phyloP scores from a whole-genome alignment of 192 early-diverging fungal species.

The Globomyces pollinis-pini region DNA sequence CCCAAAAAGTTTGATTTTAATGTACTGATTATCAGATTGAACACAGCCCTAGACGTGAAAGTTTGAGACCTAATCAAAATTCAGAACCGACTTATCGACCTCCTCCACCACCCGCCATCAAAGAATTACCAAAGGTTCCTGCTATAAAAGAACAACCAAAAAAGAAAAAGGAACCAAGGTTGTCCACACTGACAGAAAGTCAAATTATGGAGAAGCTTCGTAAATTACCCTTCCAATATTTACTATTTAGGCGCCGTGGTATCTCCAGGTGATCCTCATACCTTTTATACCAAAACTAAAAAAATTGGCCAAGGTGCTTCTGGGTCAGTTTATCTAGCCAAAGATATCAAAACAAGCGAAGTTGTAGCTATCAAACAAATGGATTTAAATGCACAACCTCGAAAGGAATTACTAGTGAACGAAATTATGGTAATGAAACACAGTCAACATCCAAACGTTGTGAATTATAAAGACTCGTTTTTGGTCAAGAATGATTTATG shows the following conservation, averaged over 20 bases:
- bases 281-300: slow-evolving; percentile 86
- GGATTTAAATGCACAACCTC: slow-evolving; percentile 76
- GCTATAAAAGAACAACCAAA: slow-evolving; percentile 15
- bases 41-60: not conserved
- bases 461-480: slow-evolving; percentile 80
- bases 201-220: slow-evolving; percentile 93
- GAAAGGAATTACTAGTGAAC: slow-evolving; percentile 86
- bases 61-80: too few relatives aligned
- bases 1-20: slow-evolving; percentile 9
- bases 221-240: slow-evolving; percentile 8
- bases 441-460: slow-evolving; percentile 81
- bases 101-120: slow-evolving; percentile 5
- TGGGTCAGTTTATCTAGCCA: slow-evolving; percentile 84
- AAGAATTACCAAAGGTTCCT: not conserved
- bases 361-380: slow-evolving; percentile 92
- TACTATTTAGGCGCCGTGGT: slow-evolving; percentile 70
- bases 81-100: slow-evolving; percentile 1
- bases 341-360: slow-evolving; percentile 55
- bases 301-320: slow-evolving; percentile 77
- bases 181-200: slow-evolving; percentile 82
- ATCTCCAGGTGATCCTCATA: slow-evolving; percentile 81
- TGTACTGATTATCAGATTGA: not conserved
- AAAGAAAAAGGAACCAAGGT: slow-evolving; percentile 52
- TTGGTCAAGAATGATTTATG: slow-evolving; percentile 72
- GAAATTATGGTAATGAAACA: slow-evolving; percentile 94